These are phyloP conservation scores for Penicillium concentricum DNA, from an alignment of 2,329 filamentous ascomycete genomes.

Conservation along the genomic window DNA sequence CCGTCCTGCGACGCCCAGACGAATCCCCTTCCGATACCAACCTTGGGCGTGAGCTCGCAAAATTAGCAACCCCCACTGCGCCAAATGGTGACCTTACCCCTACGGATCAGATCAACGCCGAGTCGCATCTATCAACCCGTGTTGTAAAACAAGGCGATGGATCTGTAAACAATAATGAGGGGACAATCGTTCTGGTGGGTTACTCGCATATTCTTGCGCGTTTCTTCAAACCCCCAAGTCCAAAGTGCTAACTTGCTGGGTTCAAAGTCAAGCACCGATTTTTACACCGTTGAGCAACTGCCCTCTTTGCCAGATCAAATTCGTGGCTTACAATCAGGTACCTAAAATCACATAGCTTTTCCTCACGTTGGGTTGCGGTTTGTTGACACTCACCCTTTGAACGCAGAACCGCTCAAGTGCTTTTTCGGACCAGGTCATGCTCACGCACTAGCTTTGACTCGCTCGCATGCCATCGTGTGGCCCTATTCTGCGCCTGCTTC, in stretches of 20 bases:
- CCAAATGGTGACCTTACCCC: conserved; percentile 13
- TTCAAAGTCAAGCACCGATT: conserved; percentile 72
- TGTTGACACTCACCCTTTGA: conserved; percentile 12
- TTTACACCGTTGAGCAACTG: conserved; percentile 81
- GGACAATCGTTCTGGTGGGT: conserved; percentile 40
- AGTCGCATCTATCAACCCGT: conserved; percentile 39
- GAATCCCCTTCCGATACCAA: conserved; percentile 26
- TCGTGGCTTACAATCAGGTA: conserved; percentile 65
- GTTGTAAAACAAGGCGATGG: conserved; percentile 39
- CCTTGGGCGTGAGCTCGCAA: conserved; percentile 19
- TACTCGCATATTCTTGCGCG: conserved; percentile 1
- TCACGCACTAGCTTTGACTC: conserved; percentile 78
- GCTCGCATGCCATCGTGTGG: conserved; percentile 84
- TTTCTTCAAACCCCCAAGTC: neutral
- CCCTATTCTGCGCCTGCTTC: conserved; percentile 62
- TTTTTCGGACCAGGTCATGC: conserved; percentile 63
- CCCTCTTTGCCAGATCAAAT: conserved; percentile 78
- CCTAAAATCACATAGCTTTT: conserved; percentile 29
- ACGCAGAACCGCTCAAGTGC: conserved; percentile 63
- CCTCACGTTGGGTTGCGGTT: conserved; percentile 7
- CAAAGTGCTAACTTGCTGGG: conserved; percentile 9
- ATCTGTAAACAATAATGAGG: conserved; percentile 29
- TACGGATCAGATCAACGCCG: conserved; percentile 19
- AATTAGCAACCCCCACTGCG: conserved; percentile 12
- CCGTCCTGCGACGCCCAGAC: conserved; percentile 40